Evolutionary conservation across 768 basidiomycete genomes (phyloP), one percentile per base, ranked within the genome.

Genomic region (Lactarius indigo): DNA sequence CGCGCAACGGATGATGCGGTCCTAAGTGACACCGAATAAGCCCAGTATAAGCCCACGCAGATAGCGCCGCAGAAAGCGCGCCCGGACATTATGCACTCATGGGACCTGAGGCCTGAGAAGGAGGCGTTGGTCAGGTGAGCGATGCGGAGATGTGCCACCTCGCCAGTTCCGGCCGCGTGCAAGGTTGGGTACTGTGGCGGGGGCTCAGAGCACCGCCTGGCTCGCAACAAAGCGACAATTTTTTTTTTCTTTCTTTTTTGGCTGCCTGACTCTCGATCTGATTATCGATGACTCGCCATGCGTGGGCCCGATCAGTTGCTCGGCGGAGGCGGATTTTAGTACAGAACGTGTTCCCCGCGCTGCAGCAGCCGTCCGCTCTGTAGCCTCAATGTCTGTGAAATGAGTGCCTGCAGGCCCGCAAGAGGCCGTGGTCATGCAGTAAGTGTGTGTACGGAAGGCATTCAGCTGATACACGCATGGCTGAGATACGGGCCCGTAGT

Each of bases 241-340:
- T 5, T 52, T 52, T 52, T 52, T 9, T 4, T n/a, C 31, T 33
- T 33, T 7, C 31, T 39, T 15, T 39, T 39, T 0, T 12, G 15
- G 26, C 13, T 64, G 42, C 47, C 35, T 42, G 31, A 64, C 66
- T 28, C 30, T 59, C 52, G 52, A 68, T 68, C 66, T 55, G 66
- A 68, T 68, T 58, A 68, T 68, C 66, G 66, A 68, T 68, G 15
- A 28, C 50, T 37, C 23, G 52, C 57, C 62, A 17, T 52, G 50
- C 62, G 66, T 64, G 62, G 66, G 30, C 61, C 28, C 62, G 66
- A 68, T 68, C 66, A 54, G n/a, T 55, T 42, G 39, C 58, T 68
- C 66, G 66, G 66, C 66, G 66, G 66, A 68, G 62, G 66, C 66
- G 66, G 66, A 64, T 64, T 52, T 64, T 68, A 68, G 66, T 15